Evolutionary conservation across 495 filamentous ascomycete genomes (phyloP).

Genomic region (Penicillium salamii): DNA sequence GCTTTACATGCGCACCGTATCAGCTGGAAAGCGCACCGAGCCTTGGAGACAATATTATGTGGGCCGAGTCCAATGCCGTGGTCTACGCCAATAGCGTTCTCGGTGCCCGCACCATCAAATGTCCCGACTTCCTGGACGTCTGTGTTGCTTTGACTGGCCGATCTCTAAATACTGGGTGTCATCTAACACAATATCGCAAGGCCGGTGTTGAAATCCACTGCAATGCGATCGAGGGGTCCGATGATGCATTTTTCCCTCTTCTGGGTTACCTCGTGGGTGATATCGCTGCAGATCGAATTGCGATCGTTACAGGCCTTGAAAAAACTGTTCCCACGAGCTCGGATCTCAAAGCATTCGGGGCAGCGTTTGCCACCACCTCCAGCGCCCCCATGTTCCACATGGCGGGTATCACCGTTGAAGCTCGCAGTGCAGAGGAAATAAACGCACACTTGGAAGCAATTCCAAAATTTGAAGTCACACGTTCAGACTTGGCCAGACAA

Average conservation of each 20-base stretch:
- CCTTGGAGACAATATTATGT: conserved; percentile 22
- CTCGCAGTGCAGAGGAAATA: conserved; percentile 1
- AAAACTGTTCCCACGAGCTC: not conserved
- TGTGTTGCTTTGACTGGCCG: conserved; percentile 32
- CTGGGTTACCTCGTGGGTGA: conserved; percentile 26
- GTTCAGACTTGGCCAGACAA: conserved; percentile 5
- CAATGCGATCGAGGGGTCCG: not conserved
- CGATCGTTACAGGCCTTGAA: conserved; percentile 26
- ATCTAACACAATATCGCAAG: conserved; percentile 13
- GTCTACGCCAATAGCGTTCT: conserved; percentile 34
- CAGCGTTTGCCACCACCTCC: conserved; percentile 30
- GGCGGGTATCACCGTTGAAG: conserved; percentile 22
- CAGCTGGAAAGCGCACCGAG: conserved; percentile 21
- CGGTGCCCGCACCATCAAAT: conserved; percentile 30
- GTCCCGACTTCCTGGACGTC: conserved; percentile 32
- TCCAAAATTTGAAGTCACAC: not conserved
- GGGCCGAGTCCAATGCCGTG: conserved; percentile 35
- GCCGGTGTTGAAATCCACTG: conserved; percentile 9
- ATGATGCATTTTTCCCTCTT: conserved; percentile 27
- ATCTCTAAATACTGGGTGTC: conserved; percentile 16
- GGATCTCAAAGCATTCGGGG: conserved; percentile 33
- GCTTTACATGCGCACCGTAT: conserved; percentile 35
- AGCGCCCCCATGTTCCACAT: conserved; percentile 36
- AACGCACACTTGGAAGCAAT: not conserved
- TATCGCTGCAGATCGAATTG: conserved; percentile 16